Percentiles rank a stretch among this genome's conserved stretches.
phyloP scores from a whole-genome alignment of 2,329 filamentous ascomycete species.

The Clonostachys solani region DNA sequence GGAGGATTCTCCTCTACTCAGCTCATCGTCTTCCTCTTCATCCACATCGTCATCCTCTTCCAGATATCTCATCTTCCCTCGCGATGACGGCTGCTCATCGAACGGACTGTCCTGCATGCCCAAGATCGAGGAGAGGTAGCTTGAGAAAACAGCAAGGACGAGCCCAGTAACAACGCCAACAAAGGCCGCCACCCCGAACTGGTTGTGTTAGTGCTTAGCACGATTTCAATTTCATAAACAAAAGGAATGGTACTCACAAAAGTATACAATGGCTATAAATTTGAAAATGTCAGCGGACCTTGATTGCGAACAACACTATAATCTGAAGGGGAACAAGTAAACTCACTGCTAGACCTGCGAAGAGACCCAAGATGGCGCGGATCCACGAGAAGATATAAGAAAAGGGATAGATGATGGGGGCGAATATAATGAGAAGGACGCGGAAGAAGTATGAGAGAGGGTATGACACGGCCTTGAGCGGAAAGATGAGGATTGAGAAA shows the following conservation, averaged over 20 bases:
- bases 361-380: slow-evolving; percentile 14
- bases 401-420: slow-evolving; percentile 27
- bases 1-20: background rate
- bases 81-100: background rate
- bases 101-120: slow-evolving; percentile 26
- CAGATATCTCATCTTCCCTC: slow-evolving; percentile 2
- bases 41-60: slow-evolving; percentile 6
- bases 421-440: slow-evolving; percentile 22
- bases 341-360: slow-evolving; percentile 29
- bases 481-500: slow-evolving; percentile 16
- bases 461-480: slow-evolving; percentile 20
- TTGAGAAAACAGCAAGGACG: slow-evolving; percentile 52
- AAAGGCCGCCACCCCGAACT: slow-evolving; percentile 61
- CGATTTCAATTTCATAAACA: slow-evolving; percentile 1
- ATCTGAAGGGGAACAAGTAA: background rate
- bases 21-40: slow-evolving; percentile 9
- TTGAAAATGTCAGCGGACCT: background rate
- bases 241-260: slow-evolving; percentile 25
- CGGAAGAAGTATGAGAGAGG: slow-evolving; percentile 19
- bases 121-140: slow-evolving; percentile 46
- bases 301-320: background rate
- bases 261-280: slow-evolving; percentile 32
- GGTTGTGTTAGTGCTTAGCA: background rate
- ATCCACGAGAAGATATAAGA: slow-evolving; percentile 16
- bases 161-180: slow-evolving; percentile 63